A percentile compares a stretch with the other conserved stretches of the same genome.
Evolutionary conservation across 192 early-diverging fungal genomes (phyloP).

Genomic region (Dissophora globulifera): DNA sequence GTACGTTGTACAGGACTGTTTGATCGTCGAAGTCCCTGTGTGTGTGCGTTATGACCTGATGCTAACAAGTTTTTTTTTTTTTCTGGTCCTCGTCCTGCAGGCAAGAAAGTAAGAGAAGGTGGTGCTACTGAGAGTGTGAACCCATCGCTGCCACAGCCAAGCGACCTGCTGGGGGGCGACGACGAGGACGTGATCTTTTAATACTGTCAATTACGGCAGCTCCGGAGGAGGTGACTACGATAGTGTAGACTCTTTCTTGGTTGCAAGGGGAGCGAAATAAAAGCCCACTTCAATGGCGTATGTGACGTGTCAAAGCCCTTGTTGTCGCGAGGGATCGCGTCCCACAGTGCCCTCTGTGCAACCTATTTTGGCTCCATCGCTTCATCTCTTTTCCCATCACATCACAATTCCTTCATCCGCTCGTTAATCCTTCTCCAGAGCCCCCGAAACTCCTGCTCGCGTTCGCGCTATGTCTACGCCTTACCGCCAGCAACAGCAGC

Average conservation of each 20-base stretch:
- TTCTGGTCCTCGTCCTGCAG: background rate
- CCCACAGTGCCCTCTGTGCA: no score
- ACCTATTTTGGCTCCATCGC: no score
- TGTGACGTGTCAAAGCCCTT: background rate
- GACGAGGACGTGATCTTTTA: conserved; percentile 53
- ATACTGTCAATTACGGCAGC: background rate
- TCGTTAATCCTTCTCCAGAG: background rate
- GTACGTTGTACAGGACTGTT: no score
- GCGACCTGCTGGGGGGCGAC: conserved; percentile 36
- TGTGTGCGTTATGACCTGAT: no score
- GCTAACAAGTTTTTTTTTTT: no score
- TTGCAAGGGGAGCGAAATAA: no score
- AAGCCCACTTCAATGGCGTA: background rate
- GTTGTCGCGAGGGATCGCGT: background rate
- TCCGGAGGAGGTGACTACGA: background rate
- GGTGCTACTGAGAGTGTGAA: background rate
- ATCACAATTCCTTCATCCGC: background rate
- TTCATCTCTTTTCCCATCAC: no score
- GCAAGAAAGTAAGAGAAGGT: background rate
- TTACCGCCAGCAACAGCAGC: conserved; percentile 1
- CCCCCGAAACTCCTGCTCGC: background rate
- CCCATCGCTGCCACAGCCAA: conserved; percentile 14
- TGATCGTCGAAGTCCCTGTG: no score
- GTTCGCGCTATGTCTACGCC: conserved; percentile 3
- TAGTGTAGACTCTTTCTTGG: no score